A percentile compares a stretch with the other conserved stretches of the same genome.
phyloP scores from a whole-genome alignment of 2,329 filamentous ascomycete species.

The Fusarium cyanostomum region DNA sequence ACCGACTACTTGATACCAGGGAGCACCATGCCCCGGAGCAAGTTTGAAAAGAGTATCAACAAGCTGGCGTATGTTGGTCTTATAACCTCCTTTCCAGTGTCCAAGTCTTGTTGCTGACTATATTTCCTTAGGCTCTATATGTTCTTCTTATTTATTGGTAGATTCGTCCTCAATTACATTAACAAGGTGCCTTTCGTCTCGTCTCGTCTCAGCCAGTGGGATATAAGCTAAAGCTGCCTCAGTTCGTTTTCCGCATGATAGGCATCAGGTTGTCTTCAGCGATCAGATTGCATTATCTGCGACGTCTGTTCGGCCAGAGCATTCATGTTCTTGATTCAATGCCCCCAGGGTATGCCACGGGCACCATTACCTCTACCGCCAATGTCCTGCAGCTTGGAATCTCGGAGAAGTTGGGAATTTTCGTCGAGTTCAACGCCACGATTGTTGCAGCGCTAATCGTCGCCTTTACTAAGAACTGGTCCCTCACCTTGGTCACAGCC shows the following conservation, averaged over 20 bases:
- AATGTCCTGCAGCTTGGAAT: constrained; percentile 73
- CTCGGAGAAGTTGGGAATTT: constrained; percentile 68
- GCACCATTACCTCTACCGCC: constrained; percentile 70
- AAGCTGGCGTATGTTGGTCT: constrained; percentile 53
- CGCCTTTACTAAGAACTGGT: constrained; percentile 67
- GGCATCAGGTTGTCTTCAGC: constrained; percentile 69
- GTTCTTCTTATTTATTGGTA: constrained; percentile 74
- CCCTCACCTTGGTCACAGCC: constrained; percentile 66
- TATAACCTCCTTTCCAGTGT: background rate
- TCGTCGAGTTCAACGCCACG: constrained; percentile 64
- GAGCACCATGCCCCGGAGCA: constrained; percentile 44
- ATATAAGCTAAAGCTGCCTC: background rate
- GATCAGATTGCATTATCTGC: constrained; percentile 71
- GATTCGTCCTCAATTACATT: constrained; percentile 70
- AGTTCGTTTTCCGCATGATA: constrained; percentile 69
- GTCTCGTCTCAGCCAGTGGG: too few species aligned
- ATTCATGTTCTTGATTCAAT: constrained; percentile 75
- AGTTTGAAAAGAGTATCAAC: constrained; percentile 56
- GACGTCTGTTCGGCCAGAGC: constrained; percentile 70
- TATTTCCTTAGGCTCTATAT: constrained; percentile 66
- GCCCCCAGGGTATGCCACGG: constrained; percentile 68
- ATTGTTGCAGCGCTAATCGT: constrained; percentile 63
- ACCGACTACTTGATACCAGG: constrained; percentile 51
- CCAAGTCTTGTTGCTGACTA: background rate
- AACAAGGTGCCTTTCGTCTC: constrained; percentile 54